Conservation (phyloP, 2,329 filamentous ascomycete genomes). For the Paecilomyces niveus region DNA sequence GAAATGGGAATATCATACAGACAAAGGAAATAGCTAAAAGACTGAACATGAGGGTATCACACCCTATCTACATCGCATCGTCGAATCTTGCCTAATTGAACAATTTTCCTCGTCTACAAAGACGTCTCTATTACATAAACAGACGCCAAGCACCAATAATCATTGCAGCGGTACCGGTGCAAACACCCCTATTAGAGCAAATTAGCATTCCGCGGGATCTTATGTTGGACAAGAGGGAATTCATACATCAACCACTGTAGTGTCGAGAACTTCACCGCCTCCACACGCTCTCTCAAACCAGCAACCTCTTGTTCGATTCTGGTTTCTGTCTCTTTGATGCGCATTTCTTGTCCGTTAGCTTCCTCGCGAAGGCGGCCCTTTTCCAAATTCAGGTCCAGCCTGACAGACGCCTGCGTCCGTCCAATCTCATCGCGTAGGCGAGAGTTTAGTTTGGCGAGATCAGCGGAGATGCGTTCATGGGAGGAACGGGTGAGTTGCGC, state of each 20-base stretch:
- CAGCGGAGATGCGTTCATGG: constrained; percentile 88
- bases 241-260: constrained; percentile 96
- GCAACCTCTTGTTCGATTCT: constrained; percentile 97
- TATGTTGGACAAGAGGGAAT: constrained; percentile 23
- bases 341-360: constrained; percentile 91
- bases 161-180: constrained; percentile 53
- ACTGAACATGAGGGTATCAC: neutral
- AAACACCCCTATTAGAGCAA: constrained; percentile 42
- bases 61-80: neutral
- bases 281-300: constrained; percentile 79
- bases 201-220: constrained; percentile 6
- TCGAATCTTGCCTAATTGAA: neutral
- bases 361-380: constrained; percentile 96
- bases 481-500: constrained; percentile 78
- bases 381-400: constrained; percentile 88
- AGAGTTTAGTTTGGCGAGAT: constrained; percentile 87
- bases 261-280: constrained; percentile 96
- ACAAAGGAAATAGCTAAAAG: neutral
- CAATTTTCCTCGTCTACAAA: neutral
- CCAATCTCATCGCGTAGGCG: constrained; percentile 89
- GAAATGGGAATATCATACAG: neutral
- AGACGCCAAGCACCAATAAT: constrained; percentile 56
- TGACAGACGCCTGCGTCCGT: constrained; percentile 84
- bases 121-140: constrained; percentile 41
- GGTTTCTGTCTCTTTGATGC: constrained; percentile 97